These are phyloP conservation scores for Microthlaspi erraticum DNA, from an alignment of 345 rosid species.

Conservation along the genomic window DNA sequence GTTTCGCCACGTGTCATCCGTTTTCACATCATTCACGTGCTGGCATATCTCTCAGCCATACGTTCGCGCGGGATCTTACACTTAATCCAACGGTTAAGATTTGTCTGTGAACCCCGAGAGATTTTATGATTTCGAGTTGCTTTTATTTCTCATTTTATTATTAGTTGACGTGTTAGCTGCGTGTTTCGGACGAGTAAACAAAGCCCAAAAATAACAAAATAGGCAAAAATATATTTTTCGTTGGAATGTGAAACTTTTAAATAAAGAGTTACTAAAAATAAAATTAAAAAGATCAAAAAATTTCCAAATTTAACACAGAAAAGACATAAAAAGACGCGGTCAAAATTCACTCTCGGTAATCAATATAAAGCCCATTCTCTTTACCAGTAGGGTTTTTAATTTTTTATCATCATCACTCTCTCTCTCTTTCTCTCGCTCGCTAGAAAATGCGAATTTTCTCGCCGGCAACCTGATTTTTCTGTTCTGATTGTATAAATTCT, in stretches of 20 bases:
- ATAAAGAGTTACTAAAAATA: background rate
- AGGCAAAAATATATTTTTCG: slow-evolving; percentile 25
- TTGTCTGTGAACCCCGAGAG: background rate
- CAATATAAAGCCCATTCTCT: slow-evolving; percentile 28
- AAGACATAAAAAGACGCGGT: slow-evolving; percentile 25
- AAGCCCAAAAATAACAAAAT: background rate
- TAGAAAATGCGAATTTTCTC: background rate
- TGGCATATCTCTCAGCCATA: slow-evolving; percentile 5
- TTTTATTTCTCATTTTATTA: too few species aligned
- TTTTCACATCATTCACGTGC: slow-evolving; percentile 29
- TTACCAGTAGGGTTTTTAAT: slow-evolving; percentile 18
- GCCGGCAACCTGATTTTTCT: background rate
- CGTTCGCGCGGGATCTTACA: background rate
- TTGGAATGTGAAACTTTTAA: slow-evolving; percentile 22
- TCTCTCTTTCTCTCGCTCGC: slow-evolving; percentile 3
- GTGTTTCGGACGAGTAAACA: slow-evolving; percentile 37
- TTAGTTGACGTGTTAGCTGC: slow-evolving; percentile 31
- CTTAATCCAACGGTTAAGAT: slow-evolving; percentile 25
- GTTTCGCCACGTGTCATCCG: slow-evolving; percentile 34
- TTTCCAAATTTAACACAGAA: slow-evolving; percentile 19
- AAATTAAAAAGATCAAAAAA: background rate
- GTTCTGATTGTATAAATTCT: background rate
- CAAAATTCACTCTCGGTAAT: slow-evolving; percentile 6
- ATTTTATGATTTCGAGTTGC: background rate
- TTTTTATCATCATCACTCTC: background rate